phyloP scores from a whole-genome alignment of 352 stramenopile genomes.

The Phytophthora megakarya region DNA sequence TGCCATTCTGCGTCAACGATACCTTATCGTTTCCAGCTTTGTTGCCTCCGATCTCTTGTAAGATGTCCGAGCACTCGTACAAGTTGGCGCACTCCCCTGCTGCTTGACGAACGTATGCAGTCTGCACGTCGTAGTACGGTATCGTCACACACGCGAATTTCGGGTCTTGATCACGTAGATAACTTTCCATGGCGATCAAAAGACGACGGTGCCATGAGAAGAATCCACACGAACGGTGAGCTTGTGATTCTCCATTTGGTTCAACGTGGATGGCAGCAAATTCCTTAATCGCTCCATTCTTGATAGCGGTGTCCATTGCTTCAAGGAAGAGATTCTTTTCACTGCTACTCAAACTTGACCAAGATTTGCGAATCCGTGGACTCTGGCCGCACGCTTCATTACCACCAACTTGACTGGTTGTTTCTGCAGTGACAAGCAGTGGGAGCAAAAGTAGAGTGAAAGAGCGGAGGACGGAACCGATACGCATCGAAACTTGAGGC shows the following conservation, averaged over 20 bases:
- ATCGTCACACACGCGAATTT: constrained; percentile 75
- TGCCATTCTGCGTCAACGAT: constrained; percentile 32
- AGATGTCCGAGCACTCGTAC: constrained; percentile 69
- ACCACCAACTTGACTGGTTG: constrained; percentile 25
- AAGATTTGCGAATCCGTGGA: constrained; percentile 60
- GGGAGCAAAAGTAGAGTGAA: constrained; percentile 12
- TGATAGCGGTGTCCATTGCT: constrained; percentile 45
- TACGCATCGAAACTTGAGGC: constrained; percentile 24
- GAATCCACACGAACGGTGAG: constrained; percentile 61
- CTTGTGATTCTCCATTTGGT: constrained; percentile 52
- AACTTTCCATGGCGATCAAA: constrained; percentile 67
- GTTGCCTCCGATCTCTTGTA: constrained; percentile 51
- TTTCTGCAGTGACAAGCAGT: not conserved
- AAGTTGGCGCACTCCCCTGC: constrained; percentile 59
- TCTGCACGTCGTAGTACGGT: constrained; percentile 83
- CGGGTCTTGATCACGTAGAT: constrained; percentile 57
- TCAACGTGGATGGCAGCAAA: constrained; percentile 59
- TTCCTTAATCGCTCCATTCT: constrained; percentile 49
- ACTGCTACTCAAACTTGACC: constrained; percentile 41
- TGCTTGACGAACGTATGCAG: constrained; percentile 55
- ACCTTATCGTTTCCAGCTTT: constrained; percentile 17
- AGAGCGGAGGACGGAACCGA: constrained; percentile 9
- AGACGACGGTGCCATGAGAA: constrained; percentile 71
- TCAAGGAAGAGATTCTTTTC: constrained; percentile 69
- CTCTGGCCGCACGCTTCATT: constrained; percentile 46